Conservation (phyloP, 169 alveolate species). For the Plasmodium knowlesi region DNA sequence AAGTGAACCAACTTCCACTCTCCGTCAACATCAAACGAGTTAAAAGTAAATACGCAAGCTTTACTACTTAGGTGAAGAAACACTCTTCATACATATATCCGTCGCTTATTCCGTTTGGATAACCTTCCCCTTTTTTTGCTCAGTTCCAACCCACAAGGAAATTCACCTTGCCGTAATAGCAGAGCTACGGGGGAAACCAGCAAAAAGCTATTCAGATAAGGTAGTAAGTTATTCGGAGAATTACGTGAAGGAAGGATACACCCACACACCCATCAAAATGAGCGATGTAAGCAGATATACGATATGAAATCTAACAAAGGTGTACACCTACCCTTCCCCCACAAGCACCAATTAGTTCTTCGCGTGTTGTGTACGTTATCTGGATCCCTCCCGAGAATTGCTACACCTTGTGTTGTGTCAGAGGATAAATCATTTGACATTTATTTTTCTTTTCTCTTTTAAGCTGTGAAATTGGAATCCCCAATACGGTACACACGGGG, state of each 20-base stretch:
- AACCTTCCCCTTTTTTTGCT: background rate
- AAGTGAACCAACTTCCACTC: background rate
- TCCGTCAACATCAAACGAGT: background rate
- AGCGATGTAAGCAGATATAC: background rate
- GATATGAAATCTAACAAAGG: background rate
- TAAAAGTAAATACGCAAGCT: background rate
- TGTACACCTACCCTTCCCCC: background rate
- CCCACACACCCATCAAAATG: background rate
- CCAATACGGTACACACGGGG: background rate
- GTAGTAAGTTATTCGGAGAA: background rate
- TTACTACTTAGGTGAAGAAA: background rate
- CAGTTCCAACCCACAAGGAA: background rate
- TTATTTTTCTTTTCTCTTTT: background rate
- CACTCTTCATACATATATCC: background rate
- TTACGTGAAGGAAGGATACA: background rate
- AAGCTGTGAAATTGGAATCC: background rate
- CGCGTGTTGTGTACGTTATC: background rate
- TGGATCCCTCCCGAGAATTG: background rate
- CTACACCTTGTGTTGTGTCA: background rate
- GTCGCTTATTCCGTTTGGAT: background rate
- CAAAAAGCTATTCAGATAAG: background rate
- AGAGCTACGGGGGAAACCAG: background rate
- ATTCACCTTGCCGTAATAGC: background rate
- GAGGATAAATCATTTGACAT: background rate
- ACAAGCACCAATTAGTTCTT: background rate